A percentile compares a stretch with the other conserved stretches of the same genome.
phyloP scores from a whole-genome alignment of 2,329 filamentous ascomycete genomes.

The Exophiala aquamarina region DNA sequence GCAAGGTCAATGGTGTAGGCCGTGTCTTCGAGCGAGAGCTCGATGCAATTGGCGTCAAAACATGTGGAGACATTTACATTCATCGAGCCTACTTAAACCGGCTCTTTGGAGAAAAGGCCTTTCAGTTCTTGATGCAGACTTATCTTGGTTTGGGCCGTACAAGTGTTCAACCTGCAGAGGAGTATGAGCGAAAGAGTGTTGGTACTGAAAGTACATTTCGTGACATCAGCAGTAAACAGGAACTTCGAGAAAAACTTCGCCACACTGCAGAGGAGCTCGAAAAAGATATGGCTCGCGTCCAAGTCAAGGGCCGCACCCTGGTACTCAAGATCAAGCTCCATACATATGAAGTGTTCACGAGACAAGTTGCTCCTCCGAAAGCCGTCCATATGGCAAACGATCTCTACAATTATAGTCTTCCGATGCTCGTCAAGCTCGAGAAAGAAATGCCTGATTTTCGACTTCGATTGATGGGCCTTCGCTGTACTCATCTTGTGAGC shows the following conservation, averaged over 20 bases:
- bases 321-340: slow-evolving; percentile 92
- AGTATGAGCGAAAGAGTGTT: slow-evolving; percentile 88
- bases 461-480: slow-evolving; percentile 80
- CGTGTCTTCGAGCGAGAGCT: slow-evolving; percentile 90
- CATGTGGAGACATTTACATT: slow-evolving; percentile 81
- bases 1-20: slow-evolving; percentile 94
- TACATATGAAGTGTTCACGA: slow-evolving; percentile 86
- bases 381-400: slow-evolving; percentile 75
- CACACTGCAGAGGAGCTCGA: slow-evolving; percentile 82
- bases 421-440: slow-evolving; percentile 80
- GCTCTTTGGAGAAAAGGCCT: slow-evolving; percentile 90
- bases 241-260: slow-evolving; percentile 75
- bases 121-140: slow-evolving; percentile 78
- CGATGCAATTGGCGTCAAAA: slow-evolving; percentile 80
- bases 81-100: slow-evolving; percentile 71
- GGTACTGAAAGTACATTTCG: slow-evolving; percentile 91
- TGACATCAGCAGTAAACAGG: slow-evolving; percentile 68
- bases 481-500: slow-evolving; percentile 83
- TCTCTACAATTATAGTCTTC: slow-evolving; percentile 75
- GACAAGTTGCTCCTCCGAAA: slow-evolving; percentile 74
- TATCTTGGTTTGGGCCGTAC: slow-evolving; percentile 87
- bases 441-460: slow-evolving; percentile 78
- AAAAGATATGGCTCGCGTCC: slow-evolving; percentile 74
- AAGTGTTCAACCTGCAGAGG: slow-evolving; percentile 78
- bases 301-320: slow-evolving; percentile 86